Evolutionary conservation across 2,329 filamentous ascomycete genomes (phyloP).

Genomic region (Epichloe uncinata): DNA sequence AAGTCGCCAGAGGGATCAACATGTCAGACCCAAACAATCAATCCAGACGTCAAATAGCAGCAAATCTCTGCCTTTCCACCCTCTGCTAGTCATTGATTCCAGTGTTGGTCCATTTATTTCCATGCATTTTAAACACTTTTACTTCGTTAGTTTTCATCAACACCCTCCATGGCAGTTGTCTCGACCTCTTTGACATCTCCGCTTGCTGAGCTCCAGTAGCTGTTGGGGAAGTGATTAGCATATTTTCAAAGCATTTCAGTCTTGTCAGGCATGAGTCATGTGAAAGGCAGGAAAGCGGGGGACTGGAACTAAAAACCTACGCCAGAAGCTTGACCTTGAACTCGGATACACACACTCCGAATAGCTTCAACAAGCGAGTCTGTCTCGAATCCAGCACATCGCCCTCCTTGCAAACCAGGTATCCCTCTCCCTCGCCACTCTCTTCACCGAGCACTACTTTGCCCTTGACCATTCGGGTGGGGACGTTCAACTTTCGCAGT

Average conservation of each 20-base stretch:
- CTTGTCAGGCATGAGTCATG: background rate
- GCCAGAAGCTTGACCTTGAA: conserved; percentile 74
- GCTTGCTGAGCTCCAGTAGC: conserved; percentile 49
- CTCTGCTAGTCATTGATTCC: conserved; percentile 6
- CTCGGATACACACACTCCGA: conserved; percentile 80
- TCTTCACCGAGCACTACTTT: conserved; percentile 60
- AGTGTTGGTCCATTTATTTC: background rate
- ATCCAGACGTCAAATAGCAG: conserved; percentile 5
- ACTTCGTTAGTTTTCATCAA: conserved; percentile 13
- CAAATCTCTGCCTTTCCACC: background rate
- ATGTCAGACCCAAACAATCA: background rate
- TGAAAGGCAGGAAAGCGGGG: background rate
- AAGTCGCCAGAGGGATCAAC: background rate
- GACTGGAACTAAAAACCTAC: conserved; percentile 27
- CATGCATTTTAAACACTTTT: background rate
- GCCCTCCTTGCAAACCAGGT: conserved; percentile 73
- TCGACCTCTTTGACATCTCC: conserved; percentile 45
- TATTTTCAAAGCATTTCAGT: background rate
- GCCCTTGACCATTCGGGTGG: conserved; percentile 77
- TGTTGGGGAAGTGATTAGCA: conserved; percentile 11
- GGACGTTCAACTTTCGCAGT: conserved; percentile 77
- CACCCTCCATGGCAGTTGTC: conserved; percentile 24
- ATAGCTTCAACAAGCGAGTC: conserved; percentile 86
- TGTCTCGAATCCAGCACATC: conserved; percentile 80
- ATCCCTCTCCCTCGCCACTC: conserved; percentile 42